Percentiles rank a stretch among this genome's conserved stretches.
Evolutionary conservation across 2,329 filamentous ascomycete genomes (phyloP).

Genomic region (Aureobasidium namibiae): DNA sequence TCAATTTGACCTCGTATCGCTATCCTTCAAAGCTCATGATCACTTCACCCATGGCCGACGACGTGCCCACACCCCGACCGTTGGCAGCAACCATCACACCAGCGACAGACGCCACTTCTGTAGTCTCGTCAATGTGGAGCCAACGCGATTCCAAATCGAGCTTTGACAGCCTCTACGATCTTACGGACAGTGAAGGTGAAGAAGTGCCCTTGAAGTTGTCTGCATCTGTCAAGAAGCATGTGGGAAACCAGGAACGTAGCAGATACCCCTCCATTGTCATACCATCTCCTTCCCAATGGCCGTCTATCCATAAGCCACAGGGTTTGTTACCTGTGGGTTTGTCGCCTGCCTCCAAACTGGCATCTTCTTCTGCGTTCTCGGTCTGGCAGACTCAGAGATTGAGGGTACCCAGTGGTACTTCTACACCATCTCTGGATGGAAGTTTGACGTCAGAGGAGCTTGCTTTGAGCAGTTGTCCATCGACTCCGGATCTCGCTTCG

Average conservation of each 20-base stretch:
- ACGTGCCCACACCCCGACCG: constrained; percentile 62
- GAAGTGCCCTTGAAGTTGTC: constrained; percentile 44
- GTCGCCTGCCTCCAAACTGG: constrained; percentile 39
- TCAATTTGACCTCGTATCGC: constrained; percentile 23
- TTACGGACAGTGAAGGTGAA: constrained; percentile 63
- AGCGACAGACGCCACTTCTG: constrained; percentile 40
- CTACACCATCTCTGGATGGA: constrained; percentile 81
- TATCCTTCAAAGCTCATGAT: constrained; percentile 28
- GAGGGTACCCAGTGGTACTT: constrained; percentile 64
- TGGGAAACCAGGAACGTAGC: constrained; percentile 25
- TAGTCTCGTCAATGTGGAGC: constrained; percentile 43
- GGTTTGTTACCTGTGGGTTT: constrained; percentile 33
- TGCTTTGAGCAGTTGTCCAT: constrained; percentile 71
- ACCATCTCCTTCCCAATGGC: constrained; percentile 49
- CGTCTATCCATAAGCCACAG: constrained; percentile 46
- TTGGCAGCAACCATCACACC: constrained; percentile 35
- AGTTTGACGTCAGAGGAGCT: constrained; percentile 84
- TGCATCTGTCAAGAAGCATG: constrained; percentile 41
- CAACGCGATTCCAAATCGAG: constrained; percentile 59
- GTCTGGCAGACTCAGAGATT: constrained; percentile 54
- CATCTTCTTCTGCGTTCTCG: constrained; percentile 47
- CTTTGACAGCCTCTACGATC: constrained; percentile 82
- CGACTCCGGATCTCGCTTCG: constrained; percentile 63
- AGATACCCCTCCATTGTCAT: constrained; percentile 53
- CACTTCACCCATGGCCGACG: constrained; percentile 40